phyloP scores from a whole-genome alignment of 495 filamentous ascomycete species.

The Daldinia bambusicola region DNA sequence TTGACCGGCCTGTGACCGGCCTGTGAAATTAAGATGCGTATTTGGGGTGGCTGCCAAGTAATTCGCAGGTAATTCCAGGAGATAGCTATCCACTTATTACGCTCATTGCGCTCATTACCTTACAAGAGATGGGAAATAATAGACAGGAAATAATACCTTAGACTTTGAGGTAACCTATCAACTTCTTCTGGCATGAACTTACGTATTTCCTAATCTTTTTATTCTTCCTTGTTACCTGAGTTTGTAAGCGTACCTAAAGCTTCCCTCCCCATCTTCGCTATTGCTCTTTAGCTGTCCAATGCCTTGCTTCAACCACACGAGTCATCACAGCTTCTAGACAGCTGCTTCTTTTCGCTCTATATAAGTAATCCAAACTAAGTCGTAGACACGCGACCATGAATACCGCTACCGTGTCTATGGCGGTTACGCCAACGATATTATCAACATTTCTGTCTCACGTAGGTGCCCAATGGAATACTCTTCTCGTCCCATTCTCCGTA shows the following conservation, averaged over 20 bases:
- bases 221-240: conserved; percentile 10
- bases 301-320: conserved; percentile 20
- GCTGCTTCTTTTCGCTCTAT: conserved; percentile 15
- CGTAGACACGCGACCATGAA: conserved; percentile 60
- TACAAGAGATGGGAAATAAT: no score
- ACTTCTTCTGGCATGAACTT: no score
- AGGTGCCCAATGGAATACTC: conserved; percentile 43
- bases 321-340: conserved; percentile 22
- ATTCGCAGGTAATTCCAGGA: not conserved
- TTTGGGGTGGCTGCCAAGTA: conserved; percentile 6
- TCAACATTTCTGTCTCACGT: conserved; percentile 84
- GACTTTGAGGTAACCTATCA: not conserved
- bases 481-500: not conserved
- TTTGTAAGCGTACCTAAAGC: no score
- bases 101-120: conserved; percentile 7
- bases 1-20: conserved; percentile 20
- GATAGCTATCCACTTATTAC: conserved; percentile 31
- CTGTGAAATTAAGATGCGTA: conserved; percentile 30
- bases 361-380: not conserved
- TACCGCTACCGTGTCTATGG: conserved; percentile 75
- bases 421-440: conserved; percentile 81
- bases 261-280: not conserved
- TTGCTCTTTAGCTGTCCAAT: conserved; percentile 16
- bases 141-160: not conserved
- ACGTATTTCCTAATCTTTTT: not conserved